A percentile compares a stretch with the other conserved stretches of the same genome.
These are phyloP conservation scores for Trichophyton mentagrophytes DNA, from an alignment of 2,329 filamentous ascomycete genomes.

Conservation along the genomic window DNA sequence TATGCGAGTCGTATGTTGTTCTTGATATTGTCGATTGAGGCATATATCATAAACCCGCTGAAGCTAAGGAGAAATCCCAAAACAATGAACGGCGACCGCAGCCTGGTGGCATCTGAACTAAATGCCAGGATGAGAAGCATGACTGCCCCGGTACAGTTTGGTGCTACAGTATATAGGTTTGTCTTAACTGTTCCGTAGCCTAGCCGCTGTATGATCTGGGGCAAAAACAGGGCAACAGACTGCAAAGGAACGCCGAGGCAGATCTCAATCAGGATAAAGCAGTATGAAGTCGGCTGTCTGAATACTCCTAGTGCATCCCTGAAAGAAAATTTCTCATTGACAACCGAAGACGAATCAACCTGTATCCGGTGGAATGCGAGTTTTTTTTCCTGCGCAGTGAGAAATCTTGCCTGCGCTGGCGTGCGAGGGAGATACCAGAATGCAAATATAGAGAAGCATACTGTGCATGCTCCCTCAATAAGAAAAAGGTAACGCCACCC, in stretches of 20 bases:
- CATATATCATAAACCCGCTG: slow-evolving; percentile 66
- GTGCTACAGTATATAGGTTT: slow-evolving; percentile 71
- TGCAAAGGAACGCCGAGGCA: slow-evolving; percentile 49
- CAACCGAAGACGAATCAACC: slow-evolving; percentile 56
- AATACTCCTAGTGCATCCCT: slow-evolving; percentile 42
- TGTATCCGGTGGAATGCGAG: slow-evolving; percentile 63
- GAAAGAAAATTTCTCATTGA: slow-evolving; percentile 44
- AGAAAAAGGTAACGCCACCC: slow-evolving; percentile 44
- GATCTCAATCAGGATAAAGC: slow-evolving; percentile 45
- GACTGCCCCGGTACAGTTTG: slow-evolving; percentile 60
- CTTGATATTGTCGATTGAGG: slow-evolving; percentile 52
- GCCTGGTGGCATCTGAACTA: slow-evolving; percentile 50
- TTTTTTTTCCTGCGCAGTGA: slow-evolving; percentile 51
- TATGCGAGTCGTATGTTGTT: slow-evolving; percentile 51
- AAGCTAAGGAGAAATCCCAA: slow-evolving; percentile 63
- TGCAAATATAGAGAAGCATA: slow-evolving; percentile 51
- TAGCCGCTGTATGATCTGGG: slow-evolving; percentile 44
- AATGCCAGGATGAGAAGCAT: slow-evolving; percentile 64
- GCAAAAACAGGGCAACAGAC: slow-evolving; percentile 45
- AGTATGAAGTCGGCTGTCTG: slow-evolving; percentile 41
- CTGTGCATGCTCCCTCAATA: slow-evolving; percentile 46
- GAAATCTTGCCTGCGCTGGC: slow-evolving; percentile 51
- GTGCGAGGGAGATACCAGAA: slow-evolving; percentile 57
- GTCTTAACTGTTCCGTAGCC: slow-evolving; percentile 49
- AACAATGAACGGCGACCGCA: slow-evolving; percentile 61